Percentiles rank a stretch among this genome's conserved stretches.
Evolutionary conservation across 2,329 filamentous ascomycete genomes (phyloP).

Genomic region (Aspergillus costaricaensis): DNA sequence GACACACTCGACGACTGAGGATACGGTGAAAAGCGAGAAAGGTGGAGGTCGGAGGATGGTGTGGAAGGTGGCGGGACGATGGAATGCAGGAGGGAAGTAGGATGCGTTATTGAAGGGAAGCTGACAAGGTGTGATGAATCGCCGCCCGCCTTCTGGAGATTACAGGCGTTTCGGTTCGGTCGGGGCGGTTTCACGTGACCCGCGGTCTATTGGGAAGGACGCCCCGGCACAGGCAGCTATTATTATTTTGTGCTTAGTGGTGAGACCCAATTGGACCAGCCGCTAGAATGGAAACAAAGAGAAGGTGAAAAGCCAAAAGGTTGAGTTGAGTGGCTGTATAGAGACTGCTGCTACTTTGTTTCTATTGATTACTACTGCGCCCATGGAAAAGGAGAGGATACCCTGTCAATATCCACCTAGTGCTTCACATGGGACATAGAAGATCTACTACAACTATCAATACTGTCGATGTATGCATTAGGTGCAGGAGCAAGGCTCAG

Average conservation of each 20-base stretch:
- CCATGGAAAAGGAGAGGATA: background rate
- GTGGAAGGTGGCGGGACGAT: constrained; percentile 11
- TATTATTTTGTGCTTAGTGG: constrained; percentile 9
- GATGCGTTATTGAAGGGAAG: constrained; percentile 21
- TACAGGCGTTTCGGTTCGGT: constrained; percentile 28
- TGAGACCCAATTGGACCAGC: constrained; percentile 1
- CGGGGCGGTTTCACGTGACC: constrained; percentile 28
- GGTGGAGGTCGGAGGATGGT: background rate
- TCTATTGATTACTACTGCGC: background rate
- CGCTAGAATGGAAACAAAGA: constrained; percentile 26
- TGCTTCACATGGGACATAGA: background rate
- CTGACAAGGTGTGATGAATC: constrained; percentile 30
- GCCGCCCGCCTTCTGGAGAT: constrained; percentile 28
- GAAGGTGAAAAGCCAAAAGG: constrained; percentile 10
- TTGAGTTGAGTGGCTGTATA: background rate
- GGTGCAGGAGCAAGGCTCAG: background rate
- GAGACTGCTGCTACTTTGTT: background rate
- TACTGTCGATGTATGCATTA: background rate
- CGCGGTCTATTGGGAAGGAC: constrained; percentile 13
- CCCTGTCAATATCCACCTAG: background rate
- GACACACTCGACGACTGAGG: background rate
- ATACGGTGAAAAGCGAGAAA: constrained; percentile 5
- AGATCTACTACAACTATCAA: background rate
- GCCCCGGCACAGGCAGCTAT: constrained; percentile 22
- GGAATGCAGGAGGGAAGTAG: constrained; percentile 4